Conservation (phyloP, 2,329 filamentous ascomycete genomes). For the Fusarium siculi region DNA sequence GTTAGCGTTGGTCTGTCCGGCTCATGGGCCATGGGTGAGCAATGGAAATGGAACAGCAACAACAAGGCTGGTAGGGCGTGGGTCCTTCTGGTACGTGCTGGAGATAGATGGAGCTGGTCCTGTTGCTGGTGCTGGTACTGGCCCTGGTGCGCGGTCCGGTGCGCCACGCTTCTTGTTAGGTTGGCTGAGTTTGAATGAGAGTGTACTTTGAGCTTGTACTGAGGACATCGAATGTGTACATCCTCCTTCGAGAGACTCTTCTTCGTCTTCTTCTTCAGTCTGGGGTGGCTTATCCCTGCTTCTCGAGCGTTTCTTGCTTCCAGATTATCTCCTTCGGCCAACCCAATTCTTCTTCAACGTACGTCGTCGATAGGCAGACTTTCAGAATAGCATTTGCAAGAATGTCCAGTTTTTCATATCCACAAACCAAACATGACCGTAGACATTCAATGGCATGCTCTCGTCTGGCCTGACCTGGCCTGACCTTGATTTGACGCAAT, state of each 20-base stretch:
- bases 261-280: conserved; percentile 2
- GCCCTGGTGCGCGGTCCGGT: conserved; percentile 36
- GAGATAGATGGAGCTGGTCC: not conserved
- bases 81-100: conserved; percentile 7
- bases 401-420: not conserved
- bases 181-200: not conserved
- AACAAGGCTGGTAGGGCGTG: conserved; percentile 13
- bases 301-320: conserved; percentile 9
- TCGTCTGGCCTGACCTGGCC: conserved; percentile 4
- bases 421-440: not conserved
- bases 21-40: conserved; percentile 4
- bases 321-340: conserved; percentile 33
- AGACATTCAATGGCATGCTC: conserved; percentile 12
- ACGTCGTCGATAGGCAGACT: not conserved
- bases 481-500: conserved; percentile 12
- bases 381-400: conserved; percentile 10
- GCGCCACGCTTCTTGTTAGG: conserved; percentile 27
- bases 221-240: conserved; percentile 26
- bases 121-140: not conserved
- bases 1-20: conserved; percentile 15
- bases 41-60: conserved; percentile 4
- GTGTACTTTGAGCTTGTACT: conserved; percentile 31
- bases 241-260: not conserved
- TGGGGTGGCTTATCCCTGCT: conserved; percentile 38
- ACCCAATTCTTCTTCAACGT: conserved; percentile 14